phyloP scores from a whole-genome alignment of 2,329 filamentous ascomycete genomes.

The Simplicillium sp. region DNA sequence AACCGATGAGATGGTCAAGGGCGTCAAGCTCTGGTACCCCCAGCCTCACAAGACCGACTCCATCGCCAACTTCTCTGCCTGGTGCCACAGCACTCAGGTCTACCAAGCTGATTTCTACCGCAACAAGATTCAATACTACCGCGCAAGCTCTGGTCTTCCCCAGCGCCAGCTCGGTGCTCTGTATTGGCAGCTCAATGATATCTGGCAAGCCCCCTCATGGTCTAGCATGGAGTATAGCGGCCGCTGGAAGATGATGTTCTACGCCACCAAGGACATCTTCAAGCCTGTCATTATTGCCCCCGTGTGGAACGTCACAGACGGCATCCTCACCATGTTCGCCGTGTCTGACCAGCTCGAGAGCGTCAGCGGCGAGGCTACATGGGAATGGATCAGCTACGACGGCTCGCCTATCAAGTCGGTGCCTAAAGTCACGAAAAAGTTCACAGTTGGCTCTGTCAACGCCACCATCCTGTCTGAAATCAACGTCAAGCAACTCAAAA shows the following conservation, averaged over 20 bases:
- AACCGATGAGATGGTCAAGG: conserved; percentile 49
- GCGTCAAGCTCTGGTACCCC: conserved; percentile 46
- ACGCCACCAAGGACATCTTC: conserved; percentile 47
- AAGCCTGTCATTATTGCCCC: conserved; percentile 46
- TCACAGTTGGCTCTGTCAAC: too few species aligned
- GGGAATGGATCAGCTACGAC: conserved; percentile 5
- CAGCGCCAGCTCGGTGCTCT: conserved; percentile 49
- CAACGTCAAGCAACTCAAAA: too few species aligned
- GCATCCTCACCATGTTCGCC: conserved; percentile 35
- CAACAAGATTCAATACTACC: conserved; percentile 50
- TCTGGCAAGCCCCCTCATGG: conserved; percentile 57
- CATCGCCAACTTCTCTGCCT: conserved; percentile 48
- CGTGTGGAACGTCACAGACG: conserved; percentile 41
- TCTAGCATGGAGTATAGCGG: conserved; percentile 53
- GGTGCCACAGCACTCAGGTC: conserved; percentile 52
- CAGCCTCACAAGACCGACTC: conserved; percentile 40
- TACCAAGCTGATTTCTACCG: conserved; percentile 56
- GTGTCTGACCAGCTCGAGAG: too few species aligned
- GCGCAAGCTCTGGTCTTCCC: conserved; percentile 44
- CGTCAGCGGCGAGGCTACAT: not conserved
- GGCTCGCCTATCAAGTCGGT: conserved; percentile 1
- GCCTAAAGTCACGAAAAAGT: not conserved
- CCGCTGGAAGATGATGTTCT: conserved; percentile 53
- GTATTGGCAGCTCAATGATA: conserved; percentile 58
- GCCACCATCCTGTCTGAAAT: too few species aligned